Evolutionary conservation across 2,329 filamentous ascomycete genomes (phyloP).

Genomic region (Ophiostoma piceae): DNA sequence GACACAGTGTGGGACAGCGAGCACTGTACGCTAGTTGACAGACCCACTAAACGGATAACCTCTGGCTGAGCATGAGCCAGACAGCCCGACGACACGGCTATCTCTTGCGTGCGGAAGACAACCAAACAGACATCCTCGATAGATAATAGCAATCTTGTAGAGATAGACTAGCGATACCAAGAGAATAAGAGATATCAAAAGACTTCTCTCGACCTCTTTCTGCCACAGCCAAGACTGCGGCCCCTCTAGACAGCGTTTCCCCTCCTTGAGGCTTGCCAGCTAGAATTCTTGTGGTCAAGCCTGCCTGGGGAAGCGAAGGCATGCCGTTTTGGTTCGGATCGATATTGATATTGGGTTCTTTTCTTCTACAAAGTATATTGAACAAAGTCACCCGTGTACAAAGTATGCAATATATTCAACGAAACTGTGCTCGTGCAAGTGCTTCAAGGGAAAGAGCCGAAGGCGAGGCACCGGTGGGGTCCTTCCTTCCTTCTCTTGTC

Average conservation of each 20-base stretch:
- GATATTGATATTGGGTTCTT: not conserved
- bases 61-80: not conserved
- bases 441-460: not conserved
- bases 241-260: constrained; percentile 7
- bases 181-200: not conserved
- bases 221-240: not conserved
- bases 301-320: not conserved
- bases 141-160: not conserved
- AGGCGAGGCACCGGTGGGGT: not conserved
- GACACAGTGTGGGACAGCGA: not conserved
- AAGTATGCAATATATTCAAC: no score
- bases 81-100: not conserved
- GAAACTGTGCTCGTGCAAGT: not conserved
- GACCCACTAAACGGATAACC: not conserved
- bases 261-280: constrained; percentile 7
- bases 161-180: not conserved
- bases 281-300: constrained; percentile 3
- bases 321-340: not conserved
- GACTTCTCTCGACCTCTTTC: no score
- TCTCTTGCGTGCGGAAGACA: not conserved
- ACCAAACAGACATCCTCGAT: not conserved
- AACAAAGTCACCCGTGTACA: no score
- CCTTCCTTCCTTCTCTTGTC: not conserved
- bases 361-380: no score
- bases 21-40: not conserved